Base-by-base conservation (phyloP, 805 yeast genomes). In the Yamadazyma ubonensis region DNA sequence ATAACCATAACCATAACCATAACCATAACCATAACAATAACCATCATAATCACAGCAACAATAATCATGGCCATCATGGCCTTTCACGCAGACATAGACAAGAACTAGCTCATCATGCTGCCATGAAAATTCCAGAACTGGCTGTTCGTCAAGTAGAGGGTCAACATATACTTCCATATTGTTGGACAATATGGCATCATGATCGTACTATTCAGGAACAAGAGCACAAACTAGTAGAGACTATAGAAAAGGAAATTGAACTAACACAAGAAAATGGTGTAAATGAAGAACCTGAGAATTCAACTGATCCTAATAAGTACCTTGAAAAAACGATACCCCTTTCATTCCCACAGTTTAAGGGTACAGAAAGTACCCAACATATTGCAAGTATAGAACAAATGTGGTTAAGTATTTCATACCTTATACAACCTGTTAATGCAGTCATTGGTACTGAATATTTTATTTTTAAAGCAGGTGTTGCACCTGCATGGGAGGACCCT, bases 401-500 rank as follows among this genome's bases (percentile, higher is more conserved):
- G 59, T 77, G 80, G 80, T 50, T 62, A 47, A 54, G 71, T 25
- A 48, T 75, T 26, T 44, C 67, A 7, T 56, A 58, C 19, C 50
- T 78, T 42, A 70, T 68, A 46, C 58, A 56, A 28, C 56, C 73
- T 1, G 55, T 55, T 36, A 67, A 66, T 28, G 57, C 74, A 42
- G 58, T 64, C 14, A 55, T 58, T 33, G 79, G 78, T 15, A 66
- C 78, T 18, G 83, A 79, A 53, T 65, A 74, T 39, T 74, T 78
- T 43, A 57, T 81, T 7, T 81, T 81, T 61, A 78, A 78, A 48
- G 61, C 71, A 22, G 83, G 82, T 2, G 69, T 79, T 26, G 73
- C 75, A 47, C 86, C 86, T 8, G 74, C 78, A 35, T 80, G 86
- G 85, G 85, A 80, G 53, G 85, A 81, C 52, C 80, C 81, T 6